Evolutionary conservation across 495 filamentous ascomycete species (phyloP).

Genomic region (Achaetomiella virescens): DNA sequence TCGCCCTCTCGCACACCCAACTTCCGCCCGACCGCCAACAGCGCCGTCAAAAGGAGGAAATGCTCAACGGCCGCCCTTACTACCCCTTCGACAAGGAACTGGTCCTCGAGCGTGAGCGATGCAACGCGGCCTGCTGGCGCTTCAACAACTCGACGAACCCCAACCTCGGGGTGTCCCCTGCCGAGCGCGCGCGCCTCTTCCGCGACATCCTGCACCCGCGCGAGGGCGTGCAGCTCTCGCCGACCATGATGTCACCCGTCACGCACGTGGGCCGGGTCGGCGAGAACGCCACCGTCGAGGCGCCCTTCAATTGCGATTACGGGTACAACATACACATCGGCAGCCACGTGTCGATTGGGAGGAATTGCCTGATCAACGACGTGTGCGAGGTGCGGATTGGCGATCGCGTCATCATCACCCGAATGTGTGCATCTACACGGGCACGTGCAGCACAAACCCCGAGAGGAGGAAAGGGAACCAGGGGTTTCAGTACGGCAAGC

Average conservation of each 20-base stretch:
- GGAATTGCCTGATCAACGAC: conserved; percentile 84
- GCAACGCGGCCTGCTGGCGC: conserved; percentile 73
- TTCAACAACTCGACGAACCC: conserved; percentile 90
- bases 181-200: conserved; percentile 76
- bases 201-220: conserved; percentile 59
- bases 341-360: conserved; percentile 77
- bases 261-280: conserved; percentile 60
- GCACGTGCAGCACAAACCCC: conserved; percentile 69
- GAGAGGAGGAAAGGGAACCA: conserved; percentile 66
- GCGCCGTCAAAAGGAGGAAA: conserved; percentile 84
- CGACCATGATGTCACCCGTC: conserved; percentile 42
- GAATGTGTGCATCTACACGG: conserved; percentile 79
- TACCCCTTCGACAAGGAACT: conserved; percentile 71
- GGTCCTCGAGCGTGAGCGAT: conserved; percentile 78
- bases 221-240: conserved; percentile 43
- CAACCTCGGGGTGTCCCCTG: conserved; percentile 62
- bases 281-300: conserved; percentile 71
- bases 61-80: conserved; percentile 79
- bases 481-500: conserved; percentile 64
- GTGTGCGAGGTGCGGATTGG: conserved; percentile 68
- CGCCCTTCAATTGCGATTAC: conserved; percentile 91
- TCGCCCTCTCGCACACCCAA: conserved; percentile 50
- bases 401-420: conserved; percentile 72
- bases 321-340: conserved; percentile 91
- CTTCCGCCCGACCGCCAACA: conserved; percentile 34